Evolutionary conservation across 2,329 filamentous ascomycete genomes (phyloP).

Genomic region (Aureobasidium musti): DNA sequence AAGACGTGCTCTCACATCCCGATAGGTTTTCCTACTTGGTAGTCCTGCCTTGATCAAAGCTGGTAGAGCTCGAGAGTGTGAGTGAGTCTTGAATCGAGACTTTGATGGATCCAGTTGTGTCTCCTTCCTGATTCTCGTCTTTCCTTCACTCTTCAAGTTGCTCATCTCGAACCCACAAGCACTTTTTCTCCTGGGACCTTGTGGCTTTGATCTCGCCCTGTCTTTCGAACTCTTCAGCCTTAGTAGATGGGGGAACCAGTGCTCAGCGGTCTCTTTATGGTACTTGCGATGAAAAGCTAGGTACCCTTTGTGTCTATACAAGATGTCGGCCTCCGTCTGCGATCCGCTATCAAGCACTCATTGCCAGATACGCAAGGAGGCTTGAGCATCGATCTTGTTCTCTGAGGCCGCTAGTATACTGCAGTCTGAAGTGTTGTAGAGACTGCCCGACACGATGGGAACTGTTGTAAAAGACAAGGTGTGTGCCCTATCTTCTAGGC

Average conservation of each 20-base stretch:
- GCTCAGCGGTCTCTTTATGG: neutral
- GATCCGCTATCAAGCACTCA: neutral
- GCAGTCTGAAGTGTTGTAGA: neutral
- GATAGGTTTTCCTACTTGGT: neutral
- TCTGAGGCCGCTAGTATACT: neutral
- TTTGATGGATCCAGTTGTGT: neutral
- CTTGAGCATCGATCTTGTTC: neutral
- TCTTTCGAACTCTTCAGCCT: neutral
- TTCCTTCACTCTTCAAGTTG: neutral
- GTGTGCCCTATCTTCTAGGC: neutral
- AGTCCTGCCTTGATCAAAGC: neutral
- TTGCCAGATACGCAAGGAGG: neutral
- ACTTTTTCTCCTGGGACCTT: neutral
- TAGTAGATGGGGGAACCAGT: no score
- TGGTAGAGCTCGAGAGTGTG: neutral
- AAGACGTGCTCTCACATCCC: neutral
- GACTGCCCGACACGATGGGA: neutral
- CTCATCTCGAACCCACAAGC: neutral
- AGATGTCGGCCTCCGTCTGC: neutral
- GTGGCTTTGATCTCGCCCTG: neutral
- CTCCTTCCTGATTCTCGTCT: neutral
- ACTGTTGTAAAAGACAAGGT: neutral
- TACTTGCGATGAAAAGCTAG: neutral
- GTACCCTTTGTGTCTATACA: neutral
- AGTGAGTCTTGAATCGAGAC: neutral